Percentiles rank a stretch among this genome's conserved stretches.
Conservation (phyloP, 2,329 filamentous ascomycete genomes). For the Sclerotiophoma versabilis region DNA sequence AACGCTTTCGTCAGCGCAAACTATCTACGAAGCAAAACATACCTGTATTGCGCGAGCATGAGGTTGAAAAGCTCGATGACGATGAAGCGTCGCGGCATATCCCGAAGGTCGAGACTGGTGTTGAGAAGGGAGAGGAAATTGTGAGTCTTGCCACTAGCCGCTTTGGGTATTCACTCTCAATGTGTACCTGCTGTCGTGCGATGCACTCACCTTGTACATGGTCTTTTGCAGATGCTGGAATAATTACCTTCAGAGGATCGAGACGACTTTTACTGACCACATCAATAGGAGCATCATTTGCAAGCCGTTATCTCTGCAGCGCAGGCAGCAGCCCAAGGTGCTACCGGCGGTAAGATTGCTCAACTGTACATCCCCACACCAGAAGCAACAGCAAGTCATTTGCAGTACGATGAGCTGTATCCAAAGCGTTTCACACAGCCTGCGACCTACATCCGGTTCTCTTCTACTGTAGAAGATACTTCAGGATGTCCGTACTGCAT, state of each 20-base stretch:
- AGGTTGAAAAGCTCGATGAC: slow-evolving; percentile 87
- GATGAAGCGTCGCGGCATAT: slow-evolving; percentile 82
- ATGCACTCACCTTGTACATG: not conserved
- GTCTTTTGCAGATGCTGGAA: not conserved
- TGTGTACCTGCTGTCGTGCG: slow-evolving; percentile 9
- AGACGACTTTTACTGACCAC: slow-evolving; percentile 26
- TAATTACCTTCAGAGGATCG: slow-evolving; percentile 17
- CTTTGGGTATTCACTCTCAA: slow-evolving; percentile 32
- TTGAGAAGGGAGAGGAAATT: slow-evolving; percentile 96
- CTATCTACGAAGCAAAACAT: slow-evolving; percentile 89
- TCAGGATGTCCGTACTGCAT: slow-evolving; percentile 92
- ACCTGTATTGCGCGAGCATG: slow-evolving; percentile 85
- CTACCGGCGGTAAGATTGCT: slow-evolving; percentile 63
- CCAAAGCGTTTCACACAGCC: slow-evolving; percentile 80
- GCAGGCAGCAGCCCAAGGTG: slow-evolving; percentile 61
- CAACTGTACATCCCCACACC: slow-evolving; percentile 73
- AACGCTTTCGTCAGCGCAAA: slow-evolving; percentile 85
- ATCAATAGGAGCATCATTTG: slow-evolving; percentile 85
- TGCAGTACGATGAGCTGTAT: slow-evolving; percentile 91
- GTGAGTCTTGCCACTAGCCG: slow-evolving; percentile 67
- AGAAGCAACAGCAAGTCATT: slow-evolving; percentile 66
- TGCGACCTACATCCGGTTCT: slow-evolving; percentile 94
- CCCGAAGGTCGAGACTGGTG: slow-evolving; percentile 89
- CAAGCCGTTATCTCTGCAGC: slow-evolving; percentile 79
- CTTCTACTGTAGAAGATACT: slow-evolving; percentile 96